A percentile compares a stretch with the other conserved stretches of the same genome.
Evolutionary conservation across 768 basidiomycete genomes (phyloP).

Genomic region (Lactarius quietus): DNA sequence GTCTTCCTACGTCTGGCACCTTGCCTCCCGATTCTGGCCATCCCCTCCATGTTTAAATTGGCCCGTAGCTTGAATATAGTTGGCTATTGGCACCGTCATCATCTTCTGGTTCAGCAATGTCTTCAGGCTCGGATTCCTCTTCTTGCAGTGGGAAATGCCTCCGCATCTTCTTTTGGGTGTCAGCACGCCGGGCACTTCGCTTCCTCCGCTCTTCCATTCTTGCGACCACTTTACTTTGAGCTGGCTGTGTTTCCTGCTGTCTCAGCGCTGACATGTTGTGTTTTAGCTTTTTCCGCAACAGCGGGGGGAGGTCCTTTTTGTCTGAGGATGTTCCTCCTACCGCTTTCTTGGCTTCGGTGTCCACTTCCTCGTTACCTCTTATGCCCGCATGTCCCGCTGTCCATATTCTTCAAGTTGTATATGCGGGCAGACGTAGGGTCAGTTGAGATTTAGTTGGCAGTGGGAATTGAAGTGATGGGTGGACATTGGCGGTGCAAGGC

Average conservation of each 20-base stretch:
- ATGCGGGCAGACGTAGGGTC: not conserved
- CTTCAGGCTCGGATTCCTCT: not conserved
- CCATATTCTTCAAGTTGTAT: no score
- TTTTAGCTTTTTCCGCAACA: no score
- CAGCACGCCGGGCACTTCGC: not conserved
- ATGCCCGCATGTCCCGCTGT: no score
- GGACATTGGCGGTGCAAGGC: not conserved
- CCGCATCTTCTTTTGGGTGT: not conserved
- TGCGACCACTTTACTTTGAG: no score
- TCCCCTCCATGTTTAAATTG: not conserved
- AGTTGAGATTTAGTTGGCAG: not conserved
- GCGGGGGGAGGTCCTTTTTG: no score
- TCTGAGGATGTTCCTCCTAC: no score
- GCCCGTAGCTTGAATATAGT: not conserved
- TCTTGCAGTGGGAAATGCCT: not conserved
- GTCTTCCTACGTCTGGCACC: no score
- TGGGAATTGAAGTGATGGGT: not conserved
- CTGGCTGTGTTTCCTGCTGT: no score
- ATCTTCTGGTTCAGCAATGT: not conserved
- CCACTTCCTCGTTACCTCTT: no score
- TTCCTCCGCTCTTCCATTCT: not conserved
- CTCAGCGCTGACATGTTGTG: no score
- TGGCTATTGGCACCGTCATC: not conserved
- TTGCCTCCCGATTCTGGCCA: not conserved
- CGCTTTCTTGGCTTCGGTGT: no score